Conservation (phyloP, 257 asterid genomes). For the Solanum pinnatisectum region DNA sequence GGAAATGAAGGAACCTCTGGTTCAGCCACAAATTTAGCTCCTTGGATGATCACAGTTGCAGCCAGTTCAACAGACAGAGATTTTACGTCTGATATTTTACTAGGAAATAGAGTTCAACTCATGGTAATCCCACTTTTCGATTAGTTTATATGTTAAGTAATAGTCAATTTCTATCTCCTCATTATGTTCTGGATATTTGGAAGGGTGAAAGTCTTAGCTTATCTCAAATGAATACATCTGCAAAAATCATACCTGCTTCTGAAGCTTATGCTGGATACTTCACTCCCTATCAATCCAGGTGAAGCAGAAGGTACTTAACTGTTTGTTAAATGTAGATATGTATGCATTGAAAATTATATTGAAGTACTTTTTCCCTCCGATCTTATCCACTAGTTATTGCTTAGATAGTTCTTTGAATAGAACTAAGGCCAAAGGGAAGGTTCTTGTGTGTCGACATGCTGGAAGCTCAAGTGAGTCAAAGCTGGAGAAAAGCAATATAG, state of each 20-base stretch:
- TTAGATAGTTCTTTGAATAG: constrained; percentile 83
- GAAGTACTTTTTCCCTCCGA: constrained; percentile 14
- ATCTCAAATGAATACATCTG: constrained; percentile 30
- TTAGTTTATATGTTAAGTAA: not conserved
- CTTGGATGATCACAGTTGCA: constrained; percentile 90
- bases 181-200: not conserved
- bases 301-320: constrained; percentile 76
- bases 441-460: constrained; percentile 77
- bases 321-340: constrained; percentile 12
- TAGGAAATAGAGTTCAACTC: constrained; percentile 60
- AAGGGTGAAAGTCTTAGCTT: constrained; percentile 83
- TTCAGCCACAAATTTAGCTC: constrained; percentile 80
- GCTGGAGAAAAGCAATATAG: constrained; percentile 58
- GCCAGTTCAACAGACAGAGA: constrained; percentile 83
- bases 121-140: constrained; percentile 29
- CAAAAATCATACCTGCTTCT: constrained; percentile 61
- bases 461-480: constrained; percentile 86
- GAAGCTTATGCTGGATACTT: constrained; percentile 80
- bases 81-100: constrained; percentile 54
- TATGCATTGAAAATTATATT: not conserved
- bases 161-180: not conserved
- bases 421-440: constrained; percentile 67
- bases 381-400: constrained; percentile 49
- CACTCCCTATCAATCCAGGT: constrained; percentile 99
- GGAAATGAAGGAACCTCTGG: constrained; percentile 70